Evolutionary conservation across 257 asterid species (phyloP), one percentile per base, ranked within the genome.

Genomic region (Solanum piurae): DNA sequence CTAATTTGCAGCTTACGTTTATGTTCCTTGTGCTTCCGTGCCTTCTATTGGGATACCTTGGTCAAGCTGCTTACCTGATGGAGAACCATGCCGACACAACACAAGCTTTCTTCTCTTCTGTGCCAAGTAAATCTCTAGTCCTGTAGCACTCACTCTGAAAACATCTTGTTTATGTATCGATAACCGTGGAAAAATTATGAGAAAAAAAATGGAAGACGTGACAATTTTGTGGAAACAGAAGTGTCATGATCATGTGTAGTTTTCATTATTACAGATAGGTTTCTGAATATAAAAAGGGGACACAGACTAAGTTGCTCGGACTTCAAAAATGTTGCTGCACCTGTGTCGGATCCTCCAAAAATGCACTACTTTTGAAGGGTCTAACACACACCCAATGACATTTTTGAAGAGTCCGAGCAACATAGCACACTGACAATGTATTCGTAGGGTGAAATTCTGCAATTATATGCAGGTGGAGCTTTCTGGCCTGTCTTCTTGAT

Each of bases 11-110:
- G 99, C 98, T 97, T 87, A 94, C 99, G 55, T 96, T 97, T 90
- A 89, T 92, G 89, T 90, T 94, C 88, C 95, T 96, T 86, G 99
- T 97, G 87, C 92, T 96, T 85, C 99, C 99, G 80, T 96, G 98
- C 95, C 99, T 97, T 92, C 91, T 97, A 46, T 85, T 97, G 98
- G 99, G 99, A 83, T 97, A 97, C 93, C 93, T 95, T 91, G 99
- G 99, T 88, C 99, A 97, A 94, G 99, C 99, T 60, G 99, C 99
- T 69, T 97, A 96, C 91, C 98, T 97, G 87, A 93, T 96, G 99
- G 96, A 93, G 94, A 93, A 97, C 90, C 98, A 95, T 27, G 96
- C 94, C 27, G 98, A 97, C 92, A 95, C 99, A 62, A 94, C 98
- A 73, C 98, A 97, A 90, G 98, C 98, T 87, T 97, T 97, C 94